Evolutionary conservation across 1,139 yeast genomes (phyloP).

Genomic region (Hyphopichia fennica): DNA sequence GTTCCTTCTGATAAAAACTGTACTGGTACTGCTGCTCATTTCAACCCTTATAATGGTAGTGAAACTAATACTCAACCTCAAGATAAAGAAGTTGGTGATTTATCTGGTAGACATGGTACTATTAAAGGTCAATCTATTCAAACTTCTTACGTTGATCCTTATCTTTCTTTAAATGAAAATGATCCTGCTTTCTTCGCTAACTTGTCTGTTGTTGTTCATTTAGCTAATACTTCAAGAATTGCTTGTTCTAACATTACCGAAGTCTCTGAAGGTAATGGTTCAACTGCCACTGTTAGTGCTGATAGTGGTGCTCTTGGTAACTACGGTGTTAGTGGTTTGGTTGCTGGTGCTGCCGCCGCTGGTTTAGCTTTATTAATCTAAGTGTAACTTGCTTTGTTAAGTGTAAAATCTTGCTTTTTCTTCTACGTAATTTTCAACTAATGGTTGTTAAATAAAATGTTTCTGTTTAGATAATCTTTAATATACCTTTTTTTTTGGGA

Average conservation of each 20-base stretch:
- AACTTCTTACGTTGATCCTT: constrained; percentile 32
- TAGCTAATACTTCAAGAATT: constrained; percentile 29
- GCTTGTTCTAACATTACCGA: constrained; percentile 43
- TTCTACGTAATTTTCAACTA: neutral
- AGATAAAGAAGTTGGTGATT: constrained; percentile 39
- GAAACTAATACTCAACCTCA: constrained; percentile 24
- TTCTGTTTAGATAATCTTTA: too few species aligned
- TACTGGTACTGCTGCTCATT: constrained; percentile 36
- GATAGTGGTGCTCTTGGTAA: constrained; percentile 11
- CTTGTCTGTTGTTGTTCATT: constrained; percentile 41
- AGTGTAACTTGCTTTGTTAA: neutral
- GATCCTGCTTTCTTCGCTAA: constrained; percentile 37
- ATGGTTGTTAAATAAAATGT: neutral
- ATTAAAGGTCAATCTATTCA: constrained; percentile 24
- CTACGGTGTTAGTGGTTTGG: constrained; percentile 12
- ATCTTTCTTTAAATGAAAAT: constrained; percentile 37
- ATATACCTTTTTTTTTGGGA: too few species aligned
- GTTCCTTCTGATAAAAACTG: constrained; percentile 44
- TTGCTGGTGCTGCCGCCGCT: constrained; percentile 15
- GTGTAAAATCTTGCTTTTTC: constrained; percentile 1
- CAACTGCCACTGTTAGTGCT: constrained; percentile 6
- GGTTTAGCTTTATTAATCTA: constrained; percentile 8
- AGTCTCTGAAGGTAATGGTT: constrained; percentile 6
- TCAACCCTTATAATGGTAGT: constrained; percentile 41
- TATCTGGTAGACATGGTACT: constrained; percentile 43